Base-by-base conservation (phyloP, 352 stramenopile genomes). In the Phytopythium ostracodes region DNA sequence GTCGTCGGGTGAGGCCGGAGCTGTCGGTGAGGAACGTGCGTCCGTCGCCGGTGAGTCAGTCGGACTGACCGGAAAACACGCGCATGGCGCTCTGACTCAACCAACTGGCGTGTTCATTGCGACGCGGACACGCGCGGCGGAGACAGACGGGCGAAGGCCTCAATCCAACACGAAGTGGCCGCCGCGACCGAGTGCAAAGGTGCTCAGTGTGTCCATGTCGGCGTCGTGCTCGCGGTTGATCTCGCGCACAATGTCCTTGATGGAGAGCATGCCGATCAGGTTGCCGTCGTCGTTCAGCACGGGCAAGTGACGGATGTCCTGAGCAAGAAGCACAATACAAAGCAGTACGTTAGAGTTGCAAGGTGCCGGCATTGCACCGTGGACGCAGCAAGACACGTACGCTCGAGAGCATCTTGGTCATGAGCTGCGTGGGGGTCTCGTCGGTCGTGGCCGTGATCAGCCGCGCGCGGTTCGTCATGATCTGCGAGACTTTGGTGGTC, bases 341-440 rank as follows among this genome's bases (percentile, higher is more conserved):
- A n/a, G n/a, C n/a, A n/a, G n/a, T n/a, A n/a, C n/a, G n/a, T n/a
- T n/a, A n/a, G n/a, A n/a, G 29, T 35, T 31, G 22, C 36, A 25
- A 50, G 3, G 33, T 38, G 3, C 33, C 33, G 10, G 33, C 33
- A 38, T 6, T 25, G 17, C 11, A 9, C 20, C 14, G 20, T 44
- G 4, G 29, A 33, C n/a, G 52, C 22, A 40, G 3, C 35, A n/a
- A 44, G 25, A 17, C n/a, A 72, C 79, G 27, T 74, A 91, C 81
- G 57, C 87, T 96, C 22, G 82, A 90, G 50, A 99, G 81, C 96
- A 99, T 99, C 81, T 98, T 98, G 57, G 81, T 83, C 93, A 99
- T 98, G 67, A 97, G 94, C 36, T 88, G 73, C 33, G 89, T 83
- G 35, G 97, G 88, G 5, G 86, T 87, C 72, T 98, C 94, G 42